Evolutionary conservation across 352 stramenopile genomes (phyloP).

Genomic region (Pythium dissotocum): DNA sequence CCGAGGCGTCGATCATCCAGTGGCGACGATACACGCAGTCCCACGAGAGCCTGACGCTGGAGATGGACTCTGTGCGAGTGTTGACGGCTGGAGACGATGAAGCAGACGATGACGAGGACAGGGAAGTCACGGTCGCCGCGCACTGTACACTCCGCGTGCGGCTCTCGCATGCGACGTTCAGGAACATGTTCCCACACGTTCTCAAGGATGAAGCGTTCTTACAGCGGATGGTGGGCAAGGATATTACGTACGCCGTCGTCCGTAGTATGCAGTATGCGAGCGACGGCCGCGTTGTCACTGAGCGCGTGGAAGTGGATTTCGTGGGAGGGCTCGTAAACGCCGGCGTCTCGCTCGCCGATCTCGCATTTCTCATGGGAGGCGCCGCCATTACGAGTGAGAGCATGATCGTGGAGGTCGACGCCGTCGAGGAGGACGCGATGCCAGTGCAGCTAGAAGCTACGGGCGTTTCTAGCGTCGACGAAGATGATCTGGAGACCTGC

Average conservation of each 20-base stretch:
- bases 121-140: slow-evolving; percentile 13
- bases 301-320: slow-evolving; percentile 25
- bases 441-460: background rate
- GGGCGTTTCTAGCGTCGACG: background rate
- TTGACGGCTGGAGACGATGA: background rate
- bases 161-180: slow-evolving; percentile 27
- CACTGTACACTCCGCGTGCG: slow-evolving; percentile 13
- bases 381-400: slow-evolving; percentile 15
- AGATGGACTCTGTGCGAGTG: slow-evolving; percentile 9
- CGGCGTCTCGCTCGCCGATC: slow-evolving; percentile 13
- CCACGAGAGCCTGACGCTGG: slow-evolving; percentile 16
- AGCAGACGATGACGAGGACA: background rate
- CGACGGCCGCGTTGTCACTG: slow-evolving; percentile 19
- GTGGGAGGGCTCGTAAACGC: slow-evolving; percentile 16
- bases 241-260: slow-evolving; percentile 18
- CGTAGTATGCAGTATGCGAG: slow-evolving; percentile 23
- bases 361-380: slow-evolving; percentile 18
- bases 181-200: slow-evolving; percentile 31
- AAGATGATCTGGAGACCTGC: background rate
- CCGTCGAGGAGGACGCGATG: background rate
- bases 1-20: slow-evolving; percentile 27
- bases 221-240: slow-evolving; percentile 24
- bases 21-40: slow-evolving; percentile 29
- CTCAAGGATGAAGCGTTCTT: slow-evolving; percentile 25
- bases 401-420: slow-evolving; percentile 21